These are phyloP conservation scores for Tillandsia fasciculata DNA, from an alignment of 176 grass and related monocot species.

Conservation along the genomic window DNA sequence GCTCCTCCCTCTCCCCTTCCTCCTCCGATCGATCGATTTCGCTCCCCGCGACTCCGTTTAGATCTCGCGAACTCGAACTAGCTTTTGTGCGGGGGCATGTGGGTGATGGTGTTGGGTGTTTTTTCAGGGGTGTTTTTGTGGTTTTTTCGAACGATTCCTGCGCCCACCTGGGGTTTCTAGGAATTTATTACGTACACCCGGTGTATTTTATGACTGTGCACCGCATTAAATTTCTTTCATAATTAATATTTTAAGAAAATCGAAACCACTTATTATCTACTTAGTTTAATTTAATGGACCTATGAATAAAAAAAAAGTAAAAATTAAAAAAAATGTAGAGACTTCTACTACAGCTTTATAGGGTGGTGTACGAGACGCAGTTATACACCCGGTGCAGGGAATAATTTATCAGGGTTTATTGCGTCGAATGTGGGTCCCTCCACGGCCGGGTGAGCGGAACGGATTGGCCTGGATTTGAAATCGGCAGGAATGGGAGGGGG, in stretches of 20 bases:
- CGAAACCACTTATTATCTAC: neutral
- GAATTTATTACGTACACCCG: too few species aligned
- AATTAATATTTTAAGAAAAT: neutral
- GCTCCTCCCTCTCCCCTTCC: neutral
- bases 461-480: neutral
- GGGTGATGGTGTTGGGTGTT: neutral
- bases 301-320: too few species aligned
- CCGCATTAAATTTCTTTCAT: too few species aligned
- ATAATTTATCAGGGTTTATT: too few species aligned
- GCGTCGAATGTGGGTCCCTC: too few species aligned
- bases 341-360: too few species aligned
- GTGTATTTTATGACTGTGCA: too few species aligned
- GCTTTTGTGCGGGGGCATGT: neutral
- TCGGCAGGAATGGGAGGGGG: neutral
- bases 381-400: too few species aligned
- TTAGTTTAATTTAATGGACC: neutral
- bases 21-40: constrained; percentile 1
- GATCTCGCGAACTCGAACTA: neutral
- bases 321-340: too few species aligned
- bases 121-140: neutral
- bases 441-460: neutral
- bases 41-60: neutral
- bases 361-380: too few species aligned
- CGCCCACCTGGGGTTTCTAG: too few species aligned
- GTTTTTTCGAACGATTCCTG: neutral